Percentiles rank a stretch among this genome's conserved stretches.
Conservation (phyloP, 148 eudicot genomes). For the Chenopodium album region DNA sequence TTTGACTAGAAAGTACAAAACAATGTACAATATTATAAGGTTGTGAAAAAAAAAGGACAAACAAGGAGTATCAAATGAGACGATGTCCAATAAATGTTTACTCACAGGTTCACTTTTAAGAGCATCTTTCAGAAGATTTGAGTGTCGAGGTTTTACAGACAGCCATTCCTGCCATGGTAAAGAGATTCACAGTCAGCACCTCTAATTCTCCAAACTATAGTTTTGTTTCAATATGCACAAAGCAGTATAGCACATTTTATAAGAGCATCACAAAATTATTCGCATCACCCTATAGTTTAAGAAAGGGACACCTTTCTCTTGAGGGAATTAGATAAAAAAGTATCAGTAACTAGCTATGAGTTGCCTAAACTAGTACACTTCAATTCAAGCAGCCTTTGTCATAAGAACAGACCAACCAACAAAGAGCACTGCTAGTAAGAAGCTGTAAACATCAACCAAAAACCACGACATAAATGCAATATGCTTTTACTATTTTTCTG, state of each 20-base stretch:
- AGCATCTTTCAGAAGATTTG: constrained; percentile 74
- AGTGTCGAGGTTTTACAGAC: constrained; percentile 74
- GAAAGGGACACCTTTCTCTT: not conserved
- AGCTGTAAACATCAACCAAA: not conserved
- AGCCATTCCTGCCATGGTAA: constrained; percentile 63
- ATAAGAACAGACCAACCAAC: not conserved
- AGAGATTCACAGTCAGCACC: constrained; percentile 10
- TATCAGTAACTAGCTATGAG: too few relatives aligned
- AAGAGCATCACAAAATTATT: not conserved
- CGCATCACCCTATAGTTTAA: not conserved
- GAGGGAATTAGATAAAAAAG: not conserved
- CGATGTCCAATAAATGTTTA: constrained; percentile 21
- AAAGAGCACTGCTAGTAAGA: not conserved
- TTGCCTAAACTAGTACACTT: not conserved
- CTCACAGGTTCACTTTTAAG: constrained; percentile 68
- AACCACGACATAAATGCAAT: not conserved
- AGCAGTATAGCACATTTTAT: not conserved
- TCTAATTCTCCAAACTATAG: not conserved
- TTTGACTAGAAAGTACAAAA: constrained; percentile 45
- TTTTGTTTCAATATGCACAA: not conserved
- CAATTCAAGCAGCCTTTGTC: not conserved
- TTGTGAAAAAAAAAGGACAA: not conserved
- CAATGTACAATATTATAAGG: not conserved
- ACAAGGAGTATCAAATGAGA: not conserved
- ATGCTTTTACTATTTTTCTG: not conserved